Conservation (phyloP, 257 asterid species). For the Solanum chiquidenum region DNA sequence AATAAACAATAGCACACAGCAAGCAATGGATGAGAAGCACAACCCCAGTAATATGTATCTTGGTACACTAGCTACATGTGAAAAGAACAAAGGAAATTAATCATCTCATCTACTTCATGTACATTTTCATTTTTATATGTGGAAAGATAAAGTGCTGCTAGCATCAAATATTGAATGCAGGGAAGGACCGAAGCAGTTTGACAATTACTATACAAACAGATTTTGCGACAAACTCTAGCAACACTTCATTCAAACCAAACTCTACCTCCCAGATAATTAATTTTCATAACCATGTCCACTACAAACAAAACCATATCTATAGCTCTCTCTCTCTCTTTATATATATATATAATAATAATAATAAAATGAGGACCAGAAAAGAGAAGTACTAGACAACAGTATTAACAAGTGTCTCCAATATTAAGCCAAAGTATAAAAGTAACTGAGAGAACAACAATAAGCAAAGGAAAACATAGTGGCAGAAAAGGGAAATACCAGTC, state of each 20-base stretch:
- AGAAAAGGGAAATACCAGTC: slow-evolving; percentile 41
- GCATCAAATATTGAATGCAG: background rate
- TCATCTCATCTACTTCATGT: background rate
- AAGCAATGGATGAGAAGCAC: background rate
- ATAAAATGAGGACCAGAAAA: background rate
- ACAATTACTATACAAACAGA: background rate
- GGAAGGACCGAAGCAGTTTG: background rate
- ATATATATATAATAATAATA: background rate
- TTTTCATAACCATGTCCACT: background rate
- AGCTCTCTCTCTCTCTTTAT: too few relatives aligned
- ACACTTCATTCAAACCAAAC: background rate
- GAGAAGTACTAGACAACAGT: background rate
- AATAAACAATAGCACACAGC: background rate
- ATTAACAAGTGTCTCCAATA: background rate
- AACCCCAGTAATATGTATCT: background rate
- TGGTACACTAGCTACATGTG: background rate
- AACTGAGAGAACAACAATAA: background rate
- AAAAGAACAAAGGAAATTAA: background rate
- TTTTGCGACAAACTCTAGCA: background rate
- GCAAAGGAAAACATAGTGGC: background rate
- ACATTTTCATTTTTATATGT: background rate
- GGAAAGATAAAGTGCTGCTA: background rate
- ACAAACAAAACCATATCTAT: background rate
- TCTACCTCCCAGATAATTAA: background rate
- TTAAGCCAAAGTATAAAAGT: background rate